Conservation (phyloP, 2,329 filamentous ascomycete genomes). For the Arthroderma sp. region DNA sequence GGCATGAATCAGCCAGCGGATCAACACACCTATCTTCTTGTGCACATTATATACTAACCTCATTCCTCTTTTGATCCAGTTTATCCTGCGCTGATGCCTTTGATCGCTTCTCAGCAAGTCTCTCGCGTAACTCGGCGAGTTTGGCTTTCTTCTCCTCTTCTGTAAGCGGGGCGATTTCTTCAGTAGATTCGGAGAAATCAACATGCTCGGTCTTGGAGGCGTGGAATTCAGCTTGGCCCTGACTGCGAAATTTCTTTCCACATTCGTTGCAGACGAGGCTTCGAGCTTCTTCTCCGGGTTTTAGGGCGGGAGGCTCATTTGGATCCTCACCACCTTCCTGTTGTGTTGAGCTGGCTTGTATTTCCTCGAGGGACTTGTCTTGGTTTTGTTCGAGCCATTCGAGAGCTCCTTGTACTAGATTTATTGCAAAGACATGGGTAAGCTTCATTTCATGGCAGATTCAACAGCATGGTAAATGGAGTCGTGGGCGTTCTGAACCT, state of each 20-base stretch:
- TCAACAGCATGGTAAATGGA: too few relatives aligned
- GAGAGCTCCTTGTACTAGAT: constrained; percentile 69
- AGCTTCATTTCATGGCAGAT: not conserved
- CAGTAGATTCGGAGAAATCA: constrained; percentile 85
- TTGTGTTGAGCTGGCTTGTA: constrained; percentile 18
- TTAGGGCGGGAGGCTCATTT: constrained; percentile 50
- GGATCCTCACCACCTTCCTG: constrained; percentile 39
- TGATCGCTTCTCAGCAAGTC: constrained; percentile 9
- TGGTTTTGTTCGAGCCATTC: constrained; percentile 92
- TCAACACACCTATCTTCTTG: not conserved
- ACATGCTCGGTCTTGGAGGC: constrained; percentile 82
- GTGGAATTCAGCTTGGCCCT: constrained; percentile 75
- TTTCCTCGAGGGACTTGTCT: constrained; percentile 53
- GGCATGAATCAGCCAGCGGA: not conserved
- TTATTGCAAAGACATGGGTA: not conserved
- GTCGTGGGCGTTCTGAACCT: constrained; percentile 25
- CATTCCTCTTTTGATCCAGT: constrained; percentile 12
- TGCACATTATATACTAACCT: constrained; percentile 6
- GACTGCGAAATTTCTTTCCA: constrained; percentile 74
- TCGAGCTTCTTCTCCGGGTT: constrained; percentile 57
- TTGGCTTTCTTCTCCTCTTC: constrained; percentile 80
- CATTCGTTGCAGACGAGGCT: constrained; percentile 92
- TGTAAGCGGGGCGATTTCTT: constrained; percentile 79
- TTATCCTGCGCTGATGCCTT: constrained; percentile 12
- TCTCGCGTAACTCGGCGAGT: constrained; percentile 30